Evolutionary conservation across 2,329 filamentous ascomycete species (phyloP).

Genomic region (Calonectria pseudoreteaudii): DNA sequence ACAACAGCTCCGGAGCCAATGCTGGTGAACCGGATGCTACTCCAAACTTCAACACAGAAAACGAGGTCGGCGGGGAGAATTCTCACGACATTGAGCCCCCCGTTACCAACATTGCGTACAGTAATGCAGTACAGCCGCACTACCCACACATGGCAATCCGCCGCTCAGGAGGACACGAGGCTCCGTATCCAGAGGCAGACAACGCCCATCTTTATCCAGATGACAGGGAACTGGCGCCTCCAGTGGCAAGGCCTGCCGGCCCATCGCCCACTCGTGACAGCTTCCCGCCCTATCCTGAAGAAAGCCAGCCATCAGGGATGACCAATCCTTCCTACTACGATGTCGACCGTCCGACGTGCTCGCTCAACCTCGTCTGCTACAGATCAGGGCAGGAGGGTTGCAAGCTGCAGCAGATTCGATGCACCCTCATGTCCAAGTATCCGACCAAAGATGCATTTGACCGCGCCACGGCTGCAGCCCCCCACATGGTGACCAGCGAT

Average conservation of each 20-base stretch:
- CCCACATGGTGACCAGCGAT: neutral
- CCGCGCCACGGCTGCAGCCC: neutral
- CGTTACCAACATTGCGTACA: neutral
- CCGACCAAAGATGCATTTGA: neutral
- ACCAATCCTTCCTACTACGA: neutral
- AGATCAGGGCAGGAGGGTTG: conserved; percentile 11
- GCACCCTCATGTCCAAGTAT: neutral
- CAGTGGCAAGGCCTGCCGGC: neutral
- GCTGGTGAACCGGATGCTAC: neutral
- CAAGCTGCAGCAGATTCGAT: conserved; percentile 12
- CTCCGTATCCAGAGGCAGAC: neutral
- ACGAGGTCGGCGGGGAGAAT: neutral
- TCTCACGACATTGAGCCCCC: neutral
- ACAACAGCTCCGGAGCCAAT: neutral
- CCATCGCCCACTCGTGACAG: neutral
- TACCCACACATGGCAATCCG: neutral
- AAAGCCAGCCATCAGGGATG: no score
- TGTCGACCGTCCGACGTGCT: conserved; percentile 4
- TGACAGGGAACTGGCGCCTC: neutral
- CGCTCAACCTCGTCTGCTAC: conserved; percentile 19
- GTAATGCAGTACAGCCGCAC: neutral
- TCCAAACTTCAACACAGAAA: neutral
- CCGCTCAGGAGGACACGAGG: neutral
- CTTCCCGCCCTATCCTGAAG: neutral
- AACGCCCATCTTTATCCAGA: neutral